Conservation (phyloP, 2,329 filamentous ascomycete species). For the Aspergillus sp. region DNA sequence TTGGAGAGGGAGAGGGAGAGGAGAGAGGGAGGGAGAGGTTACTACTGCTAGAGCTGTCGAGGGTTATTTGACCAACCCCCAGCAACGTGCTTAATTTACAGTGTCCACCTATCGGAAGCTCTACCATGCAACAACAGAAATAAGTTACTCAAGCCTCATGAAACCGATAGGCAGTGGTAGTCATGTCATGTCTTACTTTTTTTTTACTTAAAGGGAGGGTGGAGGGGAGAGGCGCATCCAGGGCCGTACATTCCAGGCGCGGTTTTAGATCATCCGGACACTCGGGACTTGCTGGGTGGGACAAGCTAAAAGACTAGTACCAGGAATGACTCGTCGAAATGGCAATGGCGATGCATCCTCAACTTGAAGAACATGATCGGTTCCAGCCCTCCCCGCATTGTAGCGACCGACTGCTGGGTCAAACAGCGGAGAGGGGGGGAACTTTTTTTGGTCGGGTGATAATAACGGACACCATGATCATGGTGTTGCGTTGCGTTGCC, state of each 20-base stretch:
- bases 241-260: constrained; percentile 17
- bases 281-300: constrained; percentile 23
- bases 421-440: background rate
- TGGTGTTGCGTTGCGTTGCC: background rate
- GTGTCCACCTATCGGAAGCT: constrained; percentile 4
- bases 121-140: background rate
- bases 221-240: background rate
- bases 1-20: too few species aligned
- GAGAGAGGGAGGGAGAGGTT: too few species aligned
- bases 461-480: background rate
- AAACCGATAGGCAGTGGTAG: constrained; percentile 5
- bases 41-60: background rate
- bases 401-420: background rate
- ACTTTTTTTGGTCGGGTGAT: background rate
- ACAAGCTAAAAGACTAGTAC: constrained; percentile 16
- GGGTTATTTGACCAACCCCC: constrained; percentile 4
- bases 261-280: constrained; percentile 28
- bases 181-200: constrained; percentile 8
- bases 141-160: background rate
- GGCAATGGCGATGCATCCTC: constrained; percentile 9
- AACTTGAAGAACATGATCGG: constrained; percentile 15
- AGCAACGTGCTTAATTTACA: background rate
- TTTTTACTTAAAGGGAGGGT: too few species aligned
- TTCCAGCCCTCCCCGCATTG: constrained; percentile 4
- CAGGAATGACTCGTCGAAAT: constrained; percentile 13